Conservation (phyloP, 495 filamentous ascomycete species). For the Penicillium robsamsonii region DNA sequence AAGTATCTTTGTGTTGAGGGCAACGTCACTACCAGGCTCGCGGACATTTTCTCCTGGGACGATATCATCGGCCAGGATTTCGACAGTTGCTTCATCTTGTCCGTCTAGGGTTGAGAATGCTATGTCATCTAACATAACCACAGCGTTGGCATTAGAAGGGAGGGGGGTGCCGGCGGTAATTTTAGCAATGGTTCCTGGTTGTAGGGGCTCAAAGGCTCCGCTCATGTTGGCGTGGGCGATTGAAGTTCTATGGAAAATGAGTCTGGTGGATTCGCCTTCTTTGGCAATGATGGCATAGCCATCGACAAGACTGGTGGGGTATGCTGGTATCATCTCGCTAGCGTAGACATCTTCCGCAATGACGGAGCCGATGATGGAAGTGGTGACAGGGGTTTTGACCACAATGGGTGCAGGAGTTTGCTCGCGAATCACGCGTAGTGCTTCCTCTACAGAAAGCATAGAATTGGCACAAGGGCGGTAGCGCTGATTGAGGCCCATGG, state of each 20-base stretch:
- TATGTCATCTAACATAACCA: constrained; percentile 98
- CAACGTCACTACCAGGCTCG: constrained; percentile 86
- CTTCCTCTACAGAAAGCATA: constrained; percentile 82
- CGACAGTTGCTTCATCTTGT: constrained; percentile 78
- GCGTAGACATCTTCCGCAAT: constrained; percentile 82
- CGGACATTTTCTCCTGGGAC: constrained; percentile 81
- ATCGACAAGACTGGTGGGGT: constrained; percentile 92
- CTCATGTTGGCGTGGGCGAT: constrained; percentile 80
- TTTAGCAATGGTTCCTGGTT: constrained; percentile 73
- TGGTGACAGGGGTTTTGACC: constrained; percentile 57
- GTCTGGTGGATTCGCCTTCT: constrained; percentile 58
- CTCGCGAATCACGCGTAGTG: constrained; percentile 65
- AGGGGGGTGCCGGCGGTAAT: constrained; percentile 95
- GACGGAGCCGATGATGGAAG: constrained; percentile 66
- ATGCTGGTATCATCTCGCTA: constrained; percentile 81
- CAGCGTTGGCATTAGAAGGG: constrained; percentile 81
- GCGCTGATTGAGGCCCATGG: constrained; percentile 71
- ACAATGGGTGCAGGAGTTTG: constrained; percentile 62
- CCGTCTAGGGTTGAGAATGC: constrained; percentile 69
- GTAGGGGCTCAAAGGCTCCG: constrained; percentile 53
- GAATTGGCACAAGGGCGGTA: constrained; percentile 86
- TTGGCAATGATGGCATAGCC: constrained; percentile 76
- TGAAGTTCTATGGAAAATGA: constrained; percentile 78
- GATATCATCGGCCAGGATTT: constrained; percentile 74
- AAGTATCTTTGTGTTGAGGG: constrained; percentile 64